Percentiles rank a stretch among this genome's conserved stretches.
Conservation (phyloP, 2,329 filamentous ascomycete genomes). For the Fusarium chlamydosporum region DNA sequence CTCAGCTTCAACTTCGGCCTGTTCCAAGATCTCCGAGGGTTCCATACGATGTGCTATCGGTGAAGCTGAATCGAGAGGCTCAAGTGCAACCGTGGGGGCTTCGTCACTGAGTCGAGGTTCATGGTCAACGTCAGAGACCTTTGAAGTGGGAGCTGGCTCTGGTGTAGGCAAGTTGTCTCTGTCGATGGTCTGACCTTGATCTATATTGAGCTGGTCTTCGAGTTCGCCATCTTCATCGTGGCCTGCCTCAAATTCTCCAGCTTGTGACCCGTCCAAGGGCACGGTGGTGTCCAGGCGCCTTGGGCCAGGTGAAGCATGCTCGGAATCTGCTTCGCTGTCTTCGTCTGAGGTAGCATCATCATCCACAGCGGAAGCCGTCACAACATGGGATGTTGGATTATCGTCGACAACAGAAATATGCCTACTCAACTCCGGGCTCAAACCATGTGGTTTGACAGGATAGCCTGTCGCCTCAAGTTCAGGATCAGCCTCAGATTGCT, state of each 20-base stretch:
- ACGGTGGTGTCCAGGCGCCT: neutral
- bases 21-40: neutral
- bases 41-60: conserved; percentile 1
- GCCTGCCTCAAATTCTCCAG: neutral
- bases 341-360: conserved; percentile 13
- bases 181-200: neutral
- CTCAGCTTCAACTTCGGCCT: conserved; percentile 3
- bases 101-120: conserved; percentile 19
- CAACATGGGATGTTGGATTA: too few relatives aligned
- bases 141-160: conserved; percentile 10
- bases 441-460: neutral
- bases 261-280: neutral
- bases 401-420: neutral
- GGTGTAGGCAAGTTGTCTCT: conserved; percentile 1
- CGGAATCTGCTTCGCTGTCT: conserved; percentile 3
- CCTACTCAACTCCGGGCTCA: conserved; percentile 3
- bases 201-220: neutral
- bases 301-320: conserved; percentile 17
- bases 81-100: neutral
- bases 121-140: neutral
- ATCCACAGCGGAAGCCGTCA: neutral
- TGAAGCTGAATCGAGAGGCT: conserved; percentile 6
- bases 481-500: neutral
- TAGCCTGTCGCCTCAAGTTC: neutral
- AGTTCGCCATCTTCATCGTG: neutral